These are phyloP conservation scores for Amylostereum chailletii DNA, from an alignment of 1,284 basidiomycete species.

Conservation along the genomic window DNA sequence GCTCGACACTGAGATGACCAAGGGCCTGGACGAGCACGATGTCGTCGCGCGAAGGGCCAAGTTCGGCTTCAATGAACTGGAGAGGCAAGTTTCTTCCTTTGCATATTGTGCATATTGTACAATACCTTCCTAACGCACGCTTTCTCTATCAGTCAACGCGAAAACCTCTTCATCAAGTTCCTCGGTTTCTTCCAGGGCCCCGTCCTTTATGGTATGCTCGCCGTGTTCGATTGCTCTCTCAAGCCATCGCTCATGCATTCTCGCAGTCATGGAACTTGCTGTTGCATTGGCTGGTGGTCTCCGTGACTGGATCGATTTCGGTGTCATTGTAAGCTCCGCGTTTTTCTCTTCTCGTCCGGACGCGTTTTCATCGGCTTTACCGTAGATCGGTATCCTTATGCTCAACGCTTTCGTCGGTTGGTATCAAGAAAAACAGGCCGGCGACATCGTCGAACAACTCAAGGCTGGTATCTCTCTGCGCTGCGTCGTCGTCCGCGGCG, in stretches of 20 bases:
- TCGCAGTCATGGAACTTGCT: slow-evolving; percentile 40
- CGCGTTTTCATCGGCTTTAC: background rate
- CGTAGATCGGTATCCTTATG: slow-evolving; percentile 27
- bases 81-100: slow-evolving; percentile 18
- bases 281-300: slow-evolving; percentile 43
- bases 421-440: slow-evolving; percentile 46
- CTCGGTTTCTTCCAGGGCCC: slow-evolving; percentile 37
- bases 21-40: slow-evolving; percentile 32
- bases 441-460: slow-evolving; percentile 42
- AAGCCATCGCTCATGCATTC: background rate
- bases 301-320: slow-evolving; percentile 46
- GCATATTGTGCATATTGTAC: background rate
- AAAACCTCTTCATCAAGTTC: slow-evolving; percentile 41
- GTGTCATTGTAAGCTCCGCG: slow-evolving; percentile 32
- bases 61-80: slow-evolving; percentile 40
- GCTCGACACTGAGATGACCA: slow-evolving; percentile 36
- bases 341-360: slow-evolving; percentile 4
- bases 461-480: slow-evolving; percentile 34
- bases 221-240: background rate
- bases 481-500: slow-evolving; percentile 28
- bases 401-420: slow-evolving; percentile 45
- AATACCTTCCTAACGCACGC: slow-evolving; percentile 1
- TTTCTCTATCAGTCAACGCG: slow-evolving; percentile 19
- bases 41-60: slow-evolving; percentile 21
- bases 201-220: slow-evolving; percentile 29